Base-by-base conservation (phyloP, 1,284 basidiomycete species). In the Heimioporus retisporus region DNA sequence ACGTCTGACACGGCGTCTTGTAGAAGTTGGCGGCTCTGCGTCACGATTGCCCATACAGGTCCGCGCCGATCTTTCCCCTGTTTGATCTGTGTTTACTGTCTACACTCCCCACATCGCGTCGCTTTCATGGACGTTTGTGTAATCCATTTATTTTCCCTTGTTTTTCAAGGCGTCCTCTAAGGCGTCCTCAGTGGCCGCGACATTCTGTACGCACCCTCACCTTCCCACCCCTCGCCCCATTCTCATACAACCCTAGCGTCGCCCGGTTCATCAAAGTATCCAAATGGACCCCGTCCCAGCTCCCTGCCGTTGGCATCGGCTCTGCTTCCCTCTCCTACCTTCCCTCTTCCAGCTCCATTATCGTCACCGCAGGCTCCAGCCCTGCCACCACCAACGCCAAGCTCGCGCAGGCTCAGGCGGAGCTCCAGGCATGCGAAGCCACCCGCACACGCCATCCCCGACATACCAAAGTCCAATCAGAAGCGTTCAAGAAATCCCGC, bases 351-450 rank as follows among this genome's bases (percentile, higher is more conserved):
- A 76, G 78, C 18, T 81, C 73, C 11, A 51, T 46, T 10, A 75
- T 82, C 7, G 40, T 73, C 4, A 65, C 80, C 7, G 64, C 70
- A 2, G 46, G 4, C 44, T 53, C 53, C 16, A 54, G 60, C 16
- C 72, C 72, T 1, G 65, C 73, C 10, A 64, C 42, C 16, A 75
- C 75, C 65, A 80, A 81, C 16, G 72, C 80, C 31, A 94, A 92
- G 75, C 84, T 94, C 15, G 82, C 83, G 0, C 77, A 85, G 3
- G 92, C 92, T 0, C 93, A 94, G 70, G 81, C 88, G 0, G 90
- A 94, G 69, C 81, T 94, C 21, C 91, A 93, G 70, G 93, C 91
- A 13, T 95, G 93, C 75, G 92, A 94, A 72, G 82, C 86, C 88
- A 2, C 85, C 90, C 0, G 86, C 90, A 3, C 89, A 91, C 66